Conservation (phyloP, 139 green algal genomes). For the Diplosphaera chodatii region DNA sequence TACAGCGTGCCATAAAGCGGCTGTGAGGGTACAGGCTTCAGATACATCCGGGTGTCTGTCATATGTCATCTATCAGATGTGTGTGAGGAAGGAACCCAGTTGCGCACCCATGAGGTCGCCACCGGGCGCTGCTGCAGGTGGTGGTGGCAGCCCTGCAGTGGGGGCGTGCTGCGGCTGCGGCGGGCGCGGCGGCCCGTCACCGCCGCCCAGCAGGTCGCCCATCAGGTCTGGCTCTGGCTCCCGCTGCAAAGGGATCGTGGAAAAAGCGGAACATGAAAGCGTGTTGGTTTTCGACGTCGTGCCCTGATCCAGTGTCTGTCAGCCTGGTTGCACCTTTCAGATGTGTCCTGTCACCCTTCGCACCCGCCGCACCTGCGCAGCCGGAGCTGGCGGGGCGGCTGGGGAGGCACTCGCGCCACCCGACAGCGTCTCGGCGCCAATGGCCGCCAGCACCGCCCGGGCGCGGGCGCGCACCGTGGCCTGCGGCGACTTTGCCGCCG, state of each 20-base stretch:
- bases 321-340: too few species aligned
- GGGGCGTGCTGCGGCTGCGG: too few species aligned
- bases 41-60: too few species aligned
- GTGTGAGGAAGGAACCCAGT: background rate
- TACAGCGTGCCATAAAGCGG: too few species aligned
- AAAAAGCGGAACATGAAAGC: too few species aligned
- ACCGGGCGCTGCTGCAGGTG: background rate
- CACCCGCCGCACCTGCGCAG: background rate
- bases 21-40: too few species aligned
- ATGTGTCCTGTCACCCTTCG: too few species aligned
- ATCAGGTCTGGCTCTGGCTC: slow-evolving; percentile 11
- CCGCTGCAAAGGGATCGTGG: too few species aligned
- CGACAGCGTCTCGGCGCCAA: slow-evolving; percentile 17
- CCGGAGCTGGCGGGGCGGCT: slow-evolving; percentile 1
- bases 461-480: slow-evolving; percentile 40
- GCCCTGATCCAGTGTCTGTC: too few species aligned
- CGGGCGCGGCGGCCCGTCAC: background rate
- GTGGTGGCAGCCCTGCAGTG: too few species aligned
- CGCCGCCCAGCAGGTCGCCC: slow-evolving; percentile 2
- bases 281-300: too few species aligned
- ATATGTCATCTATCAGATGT: too few species aligned
- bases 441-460: slow-evolving; percentile 21
- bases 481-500: slow-evolving; percentile 26
- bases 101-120: slow-evolving; percentile 2
- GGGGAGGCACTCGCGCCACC: background rate